phyloP scores from a whole-genome alignment of 495 filamentous ascomycete species.

The Xylona heveae region DNA sequence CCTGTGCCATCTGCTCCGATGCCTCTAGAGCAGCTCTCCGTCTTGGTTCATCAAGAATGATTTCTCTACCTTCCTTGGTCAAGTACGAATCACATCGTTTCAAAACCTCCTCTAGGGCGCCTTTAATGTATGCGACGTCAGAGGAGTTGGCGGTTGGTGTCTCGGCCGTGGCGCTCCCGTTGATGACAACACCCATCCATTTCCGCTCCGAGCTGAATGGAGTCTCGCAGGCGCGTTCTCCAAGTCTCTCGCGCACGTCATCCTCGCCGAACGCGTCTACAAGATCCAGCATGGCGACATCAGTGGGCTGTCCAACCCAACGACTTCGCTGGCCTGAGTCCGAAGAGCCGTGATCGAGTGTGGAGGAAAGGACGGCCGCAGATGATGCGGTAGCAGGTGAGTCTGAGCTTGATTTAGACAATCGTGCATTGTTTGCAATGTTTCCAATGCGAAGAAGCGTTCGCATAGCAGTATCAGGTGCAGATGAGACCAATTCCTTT shows the following conservation, averaged over 20 bases:
- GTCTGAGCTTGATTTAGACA: slow-evolving; percentile 37
- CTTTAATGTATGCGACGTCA: slow-evolving; percentile 87
- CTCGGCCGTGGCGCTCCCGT: slow-evolving; percentile 19
- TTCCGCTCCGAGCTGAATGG: slow-evolving; percentile 95
- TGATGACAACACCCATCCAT: slow-evolving; percentile 94
- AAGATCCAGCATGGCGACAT: slow-evolving; percentile 85
- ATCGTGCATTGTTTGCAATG: slow-evolving; percentile 83
- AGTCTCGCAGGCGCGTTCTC: slow-evolving; percentile 56
- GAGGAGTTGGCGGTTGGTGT: too few species aligned
- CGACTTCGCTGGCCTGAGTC: slow-evolving; percentile 47
- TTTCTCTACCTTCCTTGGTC: slow-evolving; percentile 65
- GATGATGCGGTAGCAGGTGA: slow-evolving; percentile 44
- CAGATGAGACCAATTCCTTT: slow-evolving; percentile 38
- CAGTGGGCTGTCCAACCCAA: slow-evolving; percentile 94
- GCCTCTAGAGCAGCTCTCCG: slow-evolving; percentile 56
- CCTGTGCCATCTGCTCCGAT: slow-evolving; percentile 73
- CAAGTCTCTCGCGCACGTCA: slow-evolving; percentile 70
- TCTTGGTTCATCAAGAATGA: slow-evolving; percentile 62
- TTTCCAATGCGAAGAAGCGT: slow-evolving; percentile 79
- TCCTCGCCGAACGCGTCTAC: slow-evolving; percentile 76
- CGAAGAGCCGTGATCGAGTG: slow-evolving; percentile 34
- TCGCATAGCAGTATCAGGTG: slow-evolving; percentile 47
- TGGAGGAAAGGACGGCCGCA: slow-evolving; percentile 58
- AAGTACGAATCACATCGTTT: slow-evolving; percentile 79
- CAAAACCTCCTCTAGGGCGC: slow-evolving; percentile 74